Evolutionary conservation across 1,284 basidiomycete species (phyloP), one percentile per base, ranked within the genome.

Genomic region (Coniferiporia weirii): DNA sequence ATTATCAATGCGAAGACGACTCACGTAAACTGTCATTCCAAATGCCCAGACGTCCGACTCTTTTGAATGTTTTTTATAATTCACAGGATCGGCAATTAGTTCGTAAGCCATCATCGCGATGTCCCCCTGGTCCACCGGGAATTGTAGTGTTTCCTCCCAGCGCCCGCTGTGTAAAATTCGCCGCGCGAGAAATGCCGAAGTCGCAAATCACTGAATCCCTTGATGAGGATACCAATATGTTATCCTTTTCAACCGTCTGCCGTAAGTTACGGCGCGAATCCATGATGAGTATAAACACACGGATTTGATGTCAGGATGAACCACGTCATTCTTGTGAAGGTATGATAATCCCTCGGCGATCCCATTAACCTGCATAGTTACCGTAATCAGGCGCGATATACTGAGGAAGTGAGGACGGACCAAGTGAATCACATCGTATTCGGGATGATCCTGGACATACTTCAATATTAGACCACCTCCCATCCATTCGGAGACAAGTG

Each of bases 401-500:
- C 27, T 15, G 8, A 22, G 15, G 20, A 40, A 44, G 36, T 32
- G 8, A 13, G 5, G 40, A 52, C 49, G 32, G 10, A 59, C 57
- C 57, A 59, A 53, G 12, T 19, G 15, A 20, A 53, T 19, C 35
- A 48, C 9, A n/a, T 54, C 52, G 22, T 1, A 36, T 15, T 54
- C 32, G 7, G 38, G 50, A n/a, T 47, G 40, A 6, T 15, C 6
- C 5, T 56, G 35, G 15, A 59, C 13, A 52, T 53, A 57, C 8
- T 35, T 19, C 36, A 32, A 10, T 2, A 45, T 20, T 13, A 56
- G 51, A 10, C 60, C 60, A n/a, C 51, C 54, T 8, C 52, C 35
- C 52, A 62, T 62, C 61, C 57, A 62, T 40, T 62, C 56, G 4
- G 61, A 54, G 15, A 62, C 34, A 3, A 62, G 15, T 2, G 57